Evolutionary conservation across 148 eudicot species (phyloP).

Genomic region (Polygonum maritimum): DNA sequence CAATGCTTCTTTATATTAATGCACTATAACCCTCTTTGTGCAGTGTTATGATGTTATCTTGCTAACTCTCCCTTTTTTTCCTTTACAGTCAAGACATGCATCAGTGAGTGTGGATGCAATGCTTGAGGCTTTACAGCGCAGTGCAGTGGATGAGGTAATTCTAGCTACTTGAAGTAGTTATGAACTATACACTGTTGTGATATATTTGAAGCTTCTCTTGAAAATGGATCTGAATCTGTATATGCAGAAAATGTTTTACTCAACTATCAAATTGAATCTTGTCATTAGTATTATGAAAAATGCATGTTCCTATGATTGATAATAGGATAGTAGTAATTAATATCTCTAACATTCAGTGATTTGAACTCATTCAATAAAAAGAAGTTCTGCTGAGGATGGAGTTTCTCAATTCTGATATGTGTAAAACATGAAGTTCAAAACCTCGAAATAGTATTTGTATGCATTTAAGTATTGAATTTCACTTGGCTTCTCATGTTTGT

Average conservation of each 20-base stretch:
- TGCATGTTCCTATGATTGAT: neutral
- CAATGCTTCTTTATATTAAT: neutral
- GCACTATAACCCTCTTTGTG: neutral
- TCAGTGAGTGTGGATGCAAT: constrained; percentile 68
- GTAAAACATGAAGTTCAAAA: neutral
- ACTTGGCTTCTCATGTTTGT: neutral
- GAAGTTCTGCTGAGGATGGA: neutral
- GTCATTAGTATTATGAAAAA: neutral
- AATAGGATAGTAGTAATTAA: neutral
- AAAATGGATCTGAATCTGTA: neutral
- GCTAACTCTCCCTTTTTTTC: neutral
- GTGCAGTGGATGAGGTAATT: constrained; percentile 45
- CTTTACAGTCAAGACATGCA: constrained; percentile 75
- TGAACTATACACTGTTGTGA: neutral
- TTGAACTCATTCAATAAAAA: neutral
- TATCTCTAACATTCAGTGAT: neutral
- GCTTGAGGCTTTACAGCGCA: constrained; percentile 67
- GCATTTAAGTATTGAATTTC: neutral
- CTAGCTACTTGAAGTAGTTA: neutral
- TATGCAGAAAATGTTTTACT: neutral
- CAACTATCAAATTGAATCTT: neutral
- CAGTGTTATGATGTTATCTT: neutral
- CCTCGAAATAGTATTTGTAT: neutral
- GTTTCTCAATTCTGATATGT: neutral
- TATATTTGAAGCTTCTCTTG: neutral